A percentile compares a stretch with the other conserved stretches of the same genome.
phyloP scores from a whole-genome alignment of 441 rosid genomes.

The Erodium moschatum region DNA sequence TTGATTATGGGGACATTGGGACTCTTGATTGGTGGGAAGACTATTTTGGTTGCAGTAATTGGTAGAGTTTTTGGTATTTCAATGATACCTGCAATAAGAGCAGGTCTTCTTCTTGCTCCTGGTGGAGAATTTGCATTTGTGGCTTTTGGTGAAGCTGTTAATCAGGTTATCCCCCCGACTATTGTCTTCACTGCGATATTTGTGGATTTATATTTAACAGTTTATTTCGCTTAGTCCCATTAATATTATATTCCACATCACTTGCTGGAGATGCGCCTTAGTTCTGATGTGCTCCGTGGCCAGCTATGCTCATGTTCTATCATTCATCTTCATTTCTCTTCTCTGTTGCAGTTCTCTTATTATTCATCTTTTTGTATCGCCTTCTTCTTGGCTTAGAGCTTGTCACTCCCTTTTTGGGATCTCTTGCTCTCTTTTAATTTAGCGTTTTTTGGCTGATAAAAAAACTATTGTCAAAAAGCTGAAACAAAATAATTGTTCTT shows the following conservation, averaged over 20 bases:
- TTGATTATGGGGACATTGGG: conserved; percentile 67
- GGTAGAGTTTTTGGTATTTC: conserved; percentile 82
- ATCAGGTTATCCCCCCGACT: conserved; percentile 47
- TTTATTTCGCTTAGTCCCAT: not conserved
- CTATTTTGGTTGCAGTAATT: conserved; percentile 60
- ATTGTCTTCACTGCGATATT: conserved; percentile 10
- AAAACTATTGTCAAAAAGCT: not conserved
- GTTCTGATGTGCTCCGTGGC: no score
- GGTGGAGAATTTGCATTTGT: conserved; percentile 99
- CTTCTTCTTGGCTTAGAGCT: no score
- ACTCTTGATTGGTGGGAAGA: conserved; percentile 85
- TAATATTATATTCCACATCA: conserved; percentile 9
- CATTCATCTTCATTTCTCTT: no score
- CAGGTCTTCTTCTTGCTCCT: conserved; percentile 96
- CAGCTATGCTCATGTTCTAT: no score
- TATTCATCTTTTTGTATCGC: no score
- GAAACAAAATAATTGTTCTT: not conserved
- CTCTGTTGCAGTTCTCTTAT: no score
- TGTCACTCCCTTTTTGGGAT: no score
- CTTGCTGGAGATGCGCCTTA: not conserved
- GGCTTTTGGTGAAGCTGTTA: conserved; percentile 98
- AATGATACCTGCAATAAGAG: conserved; percentile 74
- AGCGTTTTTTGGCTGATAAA: no score
- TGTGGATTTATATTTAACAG: conserved; percentile 2
- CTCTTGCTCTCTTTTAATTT: no score